phyloP scores from a whole-genome alignment of 306 rosid genomes.

The Myrica gale region DNA sequence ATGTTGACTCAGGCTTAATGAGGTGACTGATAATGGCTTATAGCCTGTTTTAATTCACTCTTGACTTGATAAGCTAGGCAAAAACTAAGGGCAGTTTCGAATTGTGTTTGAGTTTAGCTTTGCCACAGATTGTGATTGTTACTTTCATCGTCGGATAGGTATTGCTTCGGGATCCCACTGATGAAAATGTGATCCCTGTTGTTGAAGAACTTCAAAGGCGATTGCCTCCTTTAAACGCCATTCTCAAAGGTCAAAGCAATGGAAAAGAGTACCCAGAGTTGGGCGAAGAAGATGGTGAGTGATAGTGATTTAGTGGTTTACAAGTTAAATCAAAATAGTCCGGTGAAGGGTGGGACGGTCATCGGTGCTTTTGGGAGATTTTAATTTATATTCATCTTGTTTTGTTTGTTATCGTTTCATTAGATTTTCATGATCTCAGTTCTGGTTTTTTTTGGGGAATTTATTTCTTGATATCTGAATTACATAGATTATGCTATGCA shows the following conservation, averaged over 20 bases:
- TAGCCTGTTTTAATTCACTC: no score
- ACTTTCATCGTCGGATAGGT: conserved; percentile 49
- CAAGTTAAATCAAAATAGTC: background rate
- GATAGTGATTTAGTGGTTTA: conserved; percentile 8
- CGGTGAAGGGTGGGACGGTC: background rate
- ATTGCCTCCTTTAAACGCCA: conserved; percentile 50
- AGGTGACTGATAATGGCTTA: background rate
- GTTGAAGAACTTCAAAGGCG: conserved; percentile 85
- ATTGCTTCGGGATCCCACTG: conserved; percentile 76
- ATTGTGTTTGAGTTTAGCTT: background rate
- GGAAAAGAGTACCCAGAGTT: conserved; percentile 54
- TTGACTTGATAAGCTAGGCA: background rate
- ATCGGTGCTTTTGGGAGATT: conserved; percentile 13
- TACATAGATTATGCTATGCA: conserved; percentile 46
- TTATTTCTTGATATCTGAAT: conserved; percentile 29
- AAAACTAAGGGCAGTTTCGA: background rate
- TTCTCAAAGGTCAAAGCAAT: conserved; percentile 23
- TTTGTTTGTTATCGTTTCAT: conserved; percentile 2
- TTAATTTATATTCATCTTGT: conserved; percentile 15
- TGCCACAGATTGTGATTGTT: conserved; percentile 17
- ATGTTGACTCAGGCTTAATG: background rate
- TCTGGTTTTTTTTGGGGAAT: background rate
- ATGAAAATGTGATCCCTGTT: conserved; percentile 79
- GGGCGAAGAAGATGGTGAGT: conserved; percentile 81
- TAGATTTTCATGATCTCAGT: conserved; percentile 2